Evolutionary conservation across 176 grass and related monocot genomes (phyloP).

Genomic region (Aegilops longissima): DNA sequence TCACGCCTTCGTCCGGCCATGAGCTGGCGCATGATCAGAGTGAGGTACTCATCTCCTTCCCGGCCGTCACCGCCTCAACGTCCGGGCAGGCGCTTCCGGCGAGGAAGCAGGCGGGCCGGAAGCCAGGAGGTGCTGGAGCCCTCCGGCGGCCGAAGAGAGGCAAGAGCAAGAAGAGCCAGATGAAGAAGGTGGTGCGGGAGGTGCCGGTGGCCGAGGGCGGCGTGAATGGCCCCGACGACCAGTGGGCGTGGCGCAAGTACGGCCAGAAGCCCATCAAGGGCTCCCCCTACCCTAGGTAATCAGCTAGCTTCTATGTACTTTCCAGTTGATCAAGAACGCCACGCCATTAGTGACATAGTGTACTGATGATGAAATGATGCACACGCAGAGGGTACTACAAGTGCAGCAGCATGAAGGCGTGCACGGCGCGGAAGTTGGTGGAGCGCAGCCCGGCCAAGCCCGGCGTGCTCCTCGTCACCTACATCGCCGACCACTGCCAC

Average conservation of each 20-base stretch:
- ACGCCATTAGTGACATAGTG: background rate
- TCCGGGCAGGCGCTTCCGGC: background rate
- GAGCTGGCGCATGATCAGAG: background rate
- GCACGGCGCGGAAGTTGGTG: conserved; percentile 82
- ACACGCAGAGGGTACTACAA: conserved; percentile 80
- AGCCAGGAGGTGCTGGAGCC: background rate
- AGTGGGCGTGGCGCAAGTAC: conserved; percentile 98
- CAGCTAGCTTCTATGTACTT: background rate
- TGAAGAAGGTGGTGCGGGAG: conserved; percentile 82
- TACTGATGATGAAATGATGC: background rate
- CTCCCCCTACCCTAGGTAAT: conserved; percentile 84
- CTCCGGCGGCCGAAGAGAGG: conserved; percentile 34
- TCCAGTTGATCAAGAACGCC: background rate
- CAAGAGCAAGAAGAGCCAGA: conserved; percentile 77
- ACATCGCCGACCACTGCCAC: conserved; percentile 92
- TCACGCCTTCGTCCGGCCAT: conserved; percentile 12
- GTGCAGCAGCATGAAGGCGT: conserved; percentile 86
- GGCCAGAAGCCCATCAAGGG: conserved; percentile 99
- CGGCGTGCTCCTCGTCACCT: conserved; percentile 73
- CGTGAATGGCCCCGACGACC: conserved; percentile 54
- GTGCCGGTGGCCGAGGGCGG: conserved; percentile 56
- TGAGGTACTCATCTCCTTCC: conserved; percentile 28
- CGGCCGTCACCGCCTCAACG: conserved; percentile 13
- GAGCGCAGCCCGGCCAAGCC: conserved; percentile 72
- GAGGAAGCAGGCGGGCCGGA: conserved; percentile 21